phyloP scores from a whole-genome alignment of 768 basidiomycete species.

The Rickenella mellea region DNA sequence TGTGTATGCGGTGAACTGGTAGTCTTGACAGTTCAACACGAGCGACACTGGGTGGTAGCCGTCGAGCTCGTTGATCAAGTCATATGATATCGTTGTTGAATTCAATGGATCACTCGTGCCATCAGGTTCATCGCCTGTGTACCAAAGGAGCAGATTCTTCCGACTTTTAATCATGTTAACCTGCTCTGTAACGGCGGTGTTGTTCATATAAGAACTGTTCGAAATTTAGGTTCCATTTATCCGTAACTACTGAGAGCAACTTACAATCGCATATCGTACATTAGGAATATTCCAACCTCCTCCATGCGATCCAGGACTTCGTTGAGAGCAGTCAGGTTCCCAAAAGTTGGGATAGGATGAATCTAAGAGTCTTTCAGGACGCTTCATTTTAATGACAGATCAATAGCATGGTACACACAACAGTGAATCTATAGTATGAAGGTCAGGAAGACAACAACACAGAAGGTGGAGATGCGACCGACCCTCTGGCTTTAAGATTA shows the following conservation, averaged over 20 bases:
- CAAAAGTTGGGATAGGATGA: conserved; percentile 62
- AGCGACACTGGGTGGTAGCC: conserved; percentile 54
- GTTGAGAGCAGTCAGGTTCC: conserved; percentile 47
- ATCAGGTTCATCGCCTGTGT: conserved; percentile 69
- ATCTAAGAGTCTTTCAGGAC: conserved; percentile 27
- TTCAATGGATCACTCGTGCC: conserved; percentile 60
- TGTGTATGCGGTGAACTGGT: conserved; percentile 48
- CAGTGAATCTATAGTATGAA: conserved; percentile 20
- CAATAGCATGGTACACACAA: conserved; percentile 20
- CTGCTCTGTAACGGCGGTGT: conserved; percentile 51
- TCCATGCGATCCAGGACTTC: conserved; percentile 63
- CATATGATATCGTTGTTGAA: conserved; percentile 38
- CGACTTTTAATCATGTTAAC: conserved; percentile 60
- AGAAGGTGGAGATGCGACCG: conserved; percentile 14
- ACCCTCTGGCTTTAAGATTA: conserved; percentile 52
- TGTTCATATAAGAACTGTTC: conserved; percentile 51
- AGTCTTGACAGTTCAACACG: conserved; percentile 56
- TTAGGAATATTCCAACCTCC: conserved; percentile 58
- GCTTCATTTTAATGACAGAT: neutral
- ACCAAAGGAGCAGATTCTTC: conserved; percentile 63
- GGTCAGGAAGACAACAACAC: conserved; percentile 1
- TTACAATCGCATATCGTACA: conserved; percentile 74
- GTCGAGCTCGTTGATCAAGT: conserved; percentile 38
- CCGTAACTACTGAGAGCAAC: conserved; percentile 3
- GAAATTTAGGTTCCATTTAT: neutral